Evolutionary conservation across 2,329 filamentous ascomycete species (phyloP).

Genomic region (Apiospora sp.): DNA sequence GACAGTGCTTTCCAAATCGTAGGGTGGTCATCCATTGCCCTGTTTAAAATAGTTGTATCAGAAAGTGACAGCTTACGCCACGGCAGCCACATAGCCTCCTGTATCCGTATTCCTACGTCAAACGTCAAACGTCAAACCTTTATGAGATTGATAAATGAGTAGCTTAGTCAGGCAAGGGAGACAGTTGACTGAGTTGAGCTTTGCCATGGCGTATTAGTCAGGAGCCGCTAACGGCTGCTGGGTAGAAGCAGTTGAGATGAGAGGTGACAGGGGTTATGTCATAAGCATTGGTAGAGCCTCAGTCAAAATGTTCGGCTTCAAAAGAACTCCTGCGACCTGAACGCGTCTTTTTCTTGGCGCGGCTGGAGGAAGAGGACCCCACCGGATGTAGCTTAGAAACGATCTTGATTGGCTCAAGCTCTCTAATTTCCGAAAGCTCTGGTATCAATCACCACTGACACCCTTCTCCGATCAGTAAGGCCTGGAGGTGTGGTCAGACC

Average conservation of each 20-base stretch:
- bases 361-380: slow-evolving; percentile 5
- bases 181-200: neutral
- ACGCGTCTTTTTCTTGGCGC: slow-evolving; percentile 20
- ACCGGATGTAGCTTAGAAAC: neutral
- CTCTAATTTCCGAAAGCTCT: slow-evolving; percentile 18
- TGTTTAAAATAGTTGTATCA: neutral
- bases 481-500: neutral
- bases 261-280: slow-evolving; percentile 12
- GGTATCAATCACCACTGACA: neutral
- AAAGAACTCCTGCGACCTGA: neutral
- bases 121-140: neutral
- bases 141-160: neutral
- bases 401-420: slow-evolving; percentile 21
- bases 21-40: neutral
- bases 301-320: neutral
- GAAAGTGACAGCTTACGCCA: neutral
- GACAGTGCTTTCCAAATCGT: neutral
- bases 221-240: neutral
- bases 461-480: neutral
- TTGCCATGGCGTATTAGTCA: neutral
- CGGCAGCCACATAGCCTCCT: neutral
- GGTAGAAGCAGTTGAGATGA: neutral
- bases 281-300: neutral
- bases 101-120: neutral
- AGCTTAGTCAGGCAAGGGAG: neutral